phyloP scores from a whole-genome alignment of 441 rosid genomes.

The Metrosideros polymorpha region DNA sequence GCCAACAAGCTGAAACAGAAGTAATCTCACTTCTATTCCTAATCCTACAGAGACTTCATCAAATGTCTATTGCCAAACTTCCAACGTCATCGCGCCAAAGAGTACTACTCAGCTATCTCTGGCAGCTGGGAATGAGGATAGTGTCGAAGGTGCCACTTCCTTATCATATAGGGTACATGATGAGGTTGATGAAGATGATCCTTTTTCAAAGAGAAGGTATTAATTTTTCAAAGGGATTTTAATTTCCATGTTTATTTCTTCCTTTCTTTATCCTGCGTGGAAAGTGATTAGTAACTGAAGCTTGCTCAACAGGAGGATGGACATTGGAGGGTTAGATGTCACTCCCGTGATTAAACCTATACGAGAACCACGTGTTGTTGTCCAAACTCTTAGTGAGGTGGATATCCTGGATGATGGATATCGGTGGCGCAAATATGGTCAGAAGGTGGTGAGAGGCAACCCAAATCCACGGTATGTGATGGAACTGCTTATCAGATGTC shows the following conservation, averaged over 20 bases:
- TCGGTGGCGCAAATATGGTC: slow-evolving; percentile 98
- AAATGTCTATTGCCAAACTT: slow-evolving; percentile 31
- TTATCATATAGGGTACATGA: slow-evolving; percentile 15
- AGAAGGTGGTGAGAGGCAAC: slow-evolving; percentile 97
- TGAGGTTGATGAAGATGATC: slow-evolving; percentile 65
- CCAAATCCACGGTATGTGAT: slow-evolving; percentile 78
- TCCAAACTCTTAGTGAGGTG: slow-evolving; percentile 93
- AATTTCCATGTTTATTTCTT: not conserved
- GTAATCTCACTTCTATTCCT: slow-evolving; percentile 2
- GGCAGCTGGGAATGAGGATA: slow-evolving; percentile 42
- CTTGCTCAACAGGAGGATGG: slow-evolving; percentile 61
- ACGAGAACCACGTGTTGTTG: slow-evolving; percentile 92
- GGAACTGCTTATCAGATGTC: not conserved
- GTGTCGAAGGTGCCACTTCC: slow-evolving; percentile 28
- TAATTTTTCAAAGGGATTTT: not conserved
- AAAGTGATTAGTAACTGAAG: slow-evolving; percentile 3
- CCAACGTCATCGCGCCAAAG: slow-evolving; percentile 36
- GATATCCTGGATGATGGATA: slow-evolving; percentile 98
- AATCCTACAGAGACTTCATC: slow-evolving; percentile 42
- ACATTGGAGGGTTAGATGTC: slow-evolving; percentile 53
- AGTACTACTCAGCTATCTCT: slow-evolving; percentile 47
- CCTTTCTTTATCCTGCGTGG: slow-evolving; percentile 1
- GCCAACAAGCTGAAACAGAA: not conserved
- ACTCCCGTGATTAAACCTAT: slow-evolving; percentile 84
- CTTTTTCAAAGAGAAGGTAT: slow-evolving; percentile 75